A percentile compares a stretch with the other conserved stretches of the same genome.
These are phyloP conservation scores for Danielozyma ontarioensis DNA, from an alignment of 805 yeast species.

Conservation along the genomic window DNA sequence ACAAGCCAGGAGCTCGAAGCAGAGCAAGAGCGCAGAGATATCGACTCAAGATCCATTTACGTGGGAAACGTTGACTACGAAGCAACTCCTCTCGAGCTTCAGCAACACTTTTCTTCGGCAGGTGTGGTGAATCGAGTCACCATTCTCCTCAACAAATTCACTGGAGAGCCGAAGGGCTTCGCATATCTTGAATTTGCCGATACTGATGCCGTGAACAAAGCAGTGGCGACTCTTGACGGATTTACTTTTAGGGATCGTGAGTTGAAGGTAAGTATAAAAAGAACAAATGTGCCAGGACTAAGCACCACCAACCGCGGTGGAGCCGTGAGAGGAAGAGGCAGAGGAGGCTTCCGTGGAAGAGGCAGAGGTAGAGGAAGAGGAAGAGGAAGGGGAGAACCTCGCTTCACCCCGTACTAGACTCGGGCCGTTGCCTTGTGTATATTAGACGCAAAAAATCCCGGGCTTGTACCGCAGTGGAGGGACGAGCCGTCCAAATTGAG, in stretches of 20 bases:
- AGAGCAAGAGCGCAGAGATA: constrained; percentile 49
- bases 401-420: background rate
- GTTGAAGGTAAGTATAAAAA: constrained; percentile 68
- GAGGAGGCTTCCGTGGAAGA: constrained; percentile 41
- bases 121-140: constrained; percentile 80
- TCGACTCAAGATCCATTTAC: constrained; percentile 73
- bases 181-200: constrained; percentile 84
- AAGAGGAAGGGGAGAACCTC: constrained; percentile 8
- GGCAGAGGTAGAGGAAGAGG: constrained; percentile 19
- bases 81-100: constrained; percentile 74
- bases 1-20: constrained; percentile 24
- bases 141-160: constrained; percentile 62
- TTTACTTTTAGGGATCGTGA: constrained; percentile 62
- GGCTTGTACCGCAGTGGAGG: too few relatives aligned
- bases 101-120: constrained; percentile 61
- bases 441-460: background rate
- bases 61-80: constrained; percentile 84
- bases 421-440: background rate
- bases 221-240: constrained; percentile 59
- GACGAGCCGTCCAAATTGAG: too few relatives aligned
- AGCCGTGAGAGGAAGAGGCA: constrained; percentile 26
- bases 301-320: constrained; percentile 24
- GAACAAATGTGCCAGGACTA: constrained; percentile 79
- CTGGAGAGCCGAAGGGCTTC: constrained; percentile 83
- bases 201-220: constrained; percentile 56